A percentile compares a stretch with the other conserved stretches of the same genome.
Evolutionary conservation across 208 protist species (phyloP).

Genomic region (Leishmania mexicana): DNA sequence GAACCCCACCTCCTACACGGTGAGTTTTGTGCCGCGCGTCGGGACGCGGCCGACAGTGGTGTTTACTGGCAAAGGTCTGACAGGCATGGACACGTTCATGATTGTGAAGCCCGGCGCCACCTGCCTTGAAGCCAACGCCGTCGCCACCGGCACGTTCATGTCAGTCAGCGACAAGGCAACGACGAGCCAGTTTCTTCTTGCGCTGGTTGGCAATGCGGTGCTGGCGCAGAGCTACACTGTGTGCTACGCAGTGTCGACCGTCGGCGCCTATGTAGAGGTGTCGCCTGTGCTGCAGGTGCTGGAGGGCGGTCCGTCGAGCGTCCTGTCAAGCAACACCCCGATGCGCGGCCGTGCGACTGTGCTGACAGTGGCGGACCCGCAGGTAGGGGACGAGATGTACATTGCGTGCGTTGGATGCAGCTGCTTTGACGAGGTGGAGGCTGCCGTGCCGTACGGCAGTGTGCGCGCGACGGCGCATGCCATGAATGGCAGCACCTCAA

Average conservation of each 20-base stretch:
- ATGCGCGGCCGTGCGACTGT: constrained; percentile 81
- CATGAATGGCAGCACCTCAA: neutral
- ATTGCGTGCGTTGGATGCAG: constrained; percentile 71
- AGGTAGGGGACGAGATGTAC: constrained; percentile 56
- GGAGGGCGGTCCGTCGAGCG: constrained; percentile 54
- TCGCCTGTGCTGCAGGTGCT: constrained; percentile 45
- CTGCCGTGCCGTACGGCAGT: constrained; percentile 71
- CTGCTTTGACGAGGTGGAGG: constrained; percentile 63
- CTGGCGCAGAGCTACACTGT: constrained; percentile 59
- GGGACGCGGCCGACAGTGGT: constrained; percentile 77
- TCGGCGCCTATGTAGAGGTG: constrained; percentile 65
- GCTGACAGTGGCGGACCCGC: constrained; percentile 45
- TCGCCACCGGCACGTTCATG: constrained; percentile 47
- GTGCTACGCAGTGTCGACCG: constrained; percentile 68
- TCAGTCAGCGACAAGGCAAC: constrained; percentile 29
- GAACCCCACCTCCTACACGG: constrained; percentile 73
- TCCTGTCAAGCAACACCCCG: constrained; percentile 76
- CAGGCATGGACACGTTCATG: constrained; percentile 58
- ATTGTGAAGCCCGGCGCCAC: constrained; percentile 47
- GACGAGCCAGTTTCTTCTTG: constrained; percentile 46
- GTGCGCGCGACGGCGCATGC: constrained; percentile 25
- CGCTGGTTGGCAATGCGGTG: constrained; percentile 37
- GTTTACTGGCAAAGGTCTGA: constrained; percentile 68
- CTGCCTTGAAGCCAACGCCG: constrained; percentile 55
- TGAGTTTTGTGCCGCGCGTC: constrained; percentile 74